phyloP scores from a whole-genome alignment of 345 rosid genomes.

The Adansonia digitata region DNA sequence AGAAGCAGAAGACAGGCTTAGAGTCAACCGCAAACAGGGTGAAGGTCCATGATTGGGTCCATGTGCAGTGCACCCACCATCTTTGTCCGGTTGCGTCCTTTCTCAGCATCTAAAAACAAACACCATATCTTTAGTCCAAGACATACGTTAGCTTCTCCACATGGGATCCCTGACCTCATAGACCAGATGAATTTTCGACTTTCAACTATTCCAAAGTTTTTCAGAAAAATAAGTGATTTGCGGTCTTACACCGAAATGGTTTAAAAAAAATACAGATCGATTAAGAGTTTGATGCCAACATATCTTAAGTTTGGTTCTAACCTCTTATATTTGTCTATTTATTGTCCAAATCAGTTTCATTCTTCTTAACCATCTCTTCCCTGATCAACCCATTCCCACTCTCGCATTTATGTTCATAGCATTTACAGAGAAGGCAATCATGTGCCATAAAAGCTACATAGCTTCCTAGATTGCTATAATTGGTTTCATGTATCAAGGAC shows the following conservation, averaged over 20 bases:
- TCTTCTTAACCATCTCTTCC: not conserved
- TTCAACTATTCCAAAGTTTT: not conserved
- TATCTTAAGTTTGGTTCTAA: not conserved
- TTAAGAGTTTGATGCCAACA: not conserved
- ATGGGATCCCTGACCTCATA: not conserved
- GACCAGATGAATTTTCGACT: not conserved
- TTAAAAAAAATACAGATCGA: not conserved
- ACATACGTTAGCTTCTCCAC: conserved; percentile 3
- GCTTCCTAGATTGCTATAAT: not conserved
- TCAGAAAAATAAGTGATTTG: not conserved
- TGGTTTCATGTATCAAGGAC: not conserved
- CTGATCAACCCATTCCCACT: not conserved
- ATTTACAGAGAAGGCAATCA: not conserved
- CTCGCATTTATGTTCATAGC: not conserved
- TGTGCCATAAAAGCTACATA: not conserved
- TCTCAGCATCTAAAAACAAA: not conserved
- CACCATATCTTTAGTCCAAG: not conserved
- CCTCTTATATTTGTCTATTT: not conserved
- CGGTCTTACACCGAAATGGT: not conserved
- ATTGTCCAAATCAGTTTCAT: not conserved
- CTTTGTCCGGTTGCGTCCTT: not conserved
- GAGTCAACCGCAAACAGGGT: not conserved
- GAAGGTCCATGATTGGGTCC: conserved; percentile 1
- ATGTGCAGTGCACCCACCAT: conserved; percentile 15
- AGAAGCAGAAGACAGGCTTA: not conserved